Conservation (phyloP, 495 filamentous ascomycete genomes). For the Neurospora cerealis region DNA sequence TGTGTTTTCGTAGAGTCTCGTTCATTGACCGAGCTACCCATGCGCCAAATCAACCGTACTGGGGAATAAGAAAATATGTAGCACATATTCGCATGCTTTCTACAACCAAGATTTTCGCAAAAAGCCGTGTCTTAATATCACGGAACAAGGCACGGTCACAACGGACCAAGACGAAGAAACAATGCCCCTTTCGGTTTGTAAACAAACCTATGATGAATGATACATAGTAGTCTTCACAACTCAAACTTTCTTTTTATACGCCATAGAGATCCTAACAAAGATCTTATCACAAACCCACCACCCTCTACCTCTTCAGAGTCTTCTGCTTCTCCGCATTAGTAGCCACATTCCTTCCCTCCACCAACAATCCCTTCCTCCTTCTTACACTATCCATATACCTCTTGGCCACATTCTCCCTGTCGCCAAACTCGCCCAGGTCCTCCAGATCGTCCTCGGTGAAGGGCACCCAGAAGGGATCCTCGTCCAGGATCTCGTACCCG, state of each 20-base stretch:
- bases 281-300: background rate
- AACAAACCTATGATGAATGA: background rate
- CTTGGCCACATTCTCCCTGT: slow-evolving; percentile 92
- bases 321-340: slow-evolving; percentile 96
- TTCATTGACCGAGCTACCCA: background rate
- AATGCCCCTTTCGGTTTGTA: background rate
- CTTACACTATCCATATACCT: slow-evolving; percentile 88
- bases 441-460: slow-evolving; percentile 94
- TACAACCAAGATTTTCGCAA: too few species aligned
- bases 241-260: background rate
- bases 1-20: background rate
- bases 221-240: background rate
- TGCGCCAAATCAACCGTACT: background rate
- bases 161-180: background rate
- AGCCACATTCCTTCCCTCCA: slow-evolving; percentile 62
- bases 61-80: background rate
- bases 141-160: background rate
- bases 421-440: slow-evolving; percentile 87
- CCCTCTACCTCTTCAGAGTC: slow-evolving; percentile 79
- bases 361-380: slow-evolving; percentile 72
- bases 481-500: slow-evolving; percentile 82
- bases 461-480: slow-evolving; percentile 96
- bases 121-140: background rate
- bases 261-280: background rate
- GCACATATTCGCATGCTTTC: background rate